phyloP scores from a whole-genome alignment of 1,284 basidiomycete genomes.

The Termitomyces sp. region DNA sequence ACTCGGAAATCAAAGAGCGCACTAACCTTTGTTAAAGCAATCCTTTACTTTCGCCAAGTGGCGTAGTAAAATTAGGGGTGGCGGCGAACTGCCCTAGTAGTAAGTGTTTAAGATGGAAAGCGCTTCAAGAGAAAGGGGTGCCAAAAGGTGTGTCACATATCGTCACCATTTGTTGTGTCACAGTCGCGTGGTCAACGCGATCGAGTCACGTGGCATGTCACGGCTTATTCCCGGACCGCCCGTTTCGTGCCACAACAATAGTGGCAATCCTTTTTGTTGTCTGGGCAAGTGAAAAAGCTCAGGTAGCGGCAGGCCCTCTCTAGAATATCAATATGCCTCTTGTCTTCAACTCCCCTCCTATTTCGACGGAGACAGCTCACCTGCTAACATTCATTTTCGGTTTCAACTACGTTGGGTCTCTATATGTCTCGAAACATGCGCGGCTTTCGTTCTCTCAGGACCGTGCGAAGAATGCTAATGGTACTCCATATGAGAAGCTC shows the following conservation, averaged over 20 bases:
- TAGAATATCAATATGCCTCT: conserved; percentile 17
- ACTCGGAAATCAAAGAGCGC: background rate
- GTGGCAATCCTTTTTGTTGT: conserved; percentile 9
- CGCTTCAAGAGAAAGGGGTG: background rate
- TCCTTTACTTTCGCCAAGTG: background rate
- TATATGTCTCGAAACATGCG: conserved; percentile 56
- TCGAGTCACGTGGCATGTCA: conserved; percentile 8
- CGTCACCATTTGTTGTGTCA: conserved; percentile 3
- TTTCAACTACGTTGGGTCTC: conserved; percentile 55
- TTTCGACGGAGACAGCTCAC: conserved; percentile 37
- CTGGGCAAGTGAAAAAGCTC: background rate
- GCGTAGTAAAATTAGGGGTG: background rate
- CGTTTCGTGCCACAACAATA: conserved; percentile 2
- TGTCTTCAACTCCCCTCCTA: conserved; percentile 22
- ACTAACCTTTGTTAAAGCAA: background rate
- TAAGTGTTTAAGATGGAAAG: background rate
- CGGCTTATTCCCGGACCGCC: background rate
- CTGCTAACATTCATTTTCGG: conserved; percentile 45
- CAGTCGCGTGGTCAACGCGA: conserved; percentile 8
- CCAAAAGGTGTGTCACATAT: conserved; percentile 2
- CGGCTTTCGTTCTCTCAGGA: conserved; percentile 44
- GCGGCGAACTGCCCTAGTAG: background rate
- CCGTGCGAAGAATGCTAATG: conserved; percentile 14
- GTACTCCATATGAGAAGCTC: conserved; percentile 27
- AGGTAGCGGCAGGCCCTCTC: background rate